Percentiles rank a stretch among this genome's conserved stretches.
Conservation (phyloP, 2,329 filamentous ascomycete genomes). For the Apiospora arundinis region DNA sequence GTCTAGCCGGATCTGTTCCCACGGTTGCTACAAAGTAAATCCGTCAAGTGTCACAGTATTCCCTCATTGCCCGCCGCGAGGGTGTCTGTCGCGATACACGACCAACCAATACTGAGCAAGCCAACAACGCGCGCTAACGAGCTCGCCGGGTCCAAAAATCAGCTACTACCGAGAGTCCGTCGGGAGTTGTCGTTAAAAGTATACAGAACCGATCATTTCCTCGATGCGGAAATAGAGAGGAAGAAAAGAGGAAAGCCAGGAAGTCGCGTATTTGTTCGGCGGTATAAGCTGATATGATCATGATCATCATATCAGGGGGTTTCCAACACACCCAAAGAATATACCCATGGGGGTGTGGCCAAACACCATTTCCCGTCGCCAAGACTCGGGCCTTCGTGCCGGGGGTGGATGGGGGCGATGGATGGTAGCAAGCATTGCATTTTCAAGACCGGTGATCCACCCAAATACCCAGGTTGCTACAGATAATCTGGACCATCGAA, state of each 20-base stretch:
- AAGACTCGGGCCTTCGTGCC: background rate
- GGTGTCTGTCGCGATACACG: background rate
- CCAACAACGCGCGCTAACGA: background rate
- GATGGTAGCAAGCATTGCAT: background rate
- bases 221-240: background rate
- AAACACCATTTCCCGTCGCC: background rate
- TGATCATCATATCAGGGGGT: background rate
- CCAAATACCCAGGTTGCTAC: background rate
- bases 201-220: background rate
- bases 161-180: background rate
- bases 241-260: background rate
- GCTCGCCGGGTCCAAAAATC: background rate
- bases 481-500: conserved; percentile 13
- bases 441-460: conserved; percentile 4
- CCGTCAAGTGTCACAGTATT: background rate
- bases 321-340: background rate
- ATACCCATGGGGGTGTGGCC: background rate
- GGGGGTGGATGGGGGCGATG: background rate
- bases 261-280: no score
- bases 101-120: background rate
- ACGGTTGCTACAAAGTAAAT: background rate
- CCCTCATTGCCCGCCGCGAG: background rate
- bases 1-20: background rate
- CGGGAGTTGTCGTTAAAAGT: background rate
- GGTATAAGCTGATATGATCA: background rate